Base-by-base conservation (phyloP, 2,329 filamentous ascomycete species). In the Nothopassalora personata region DNA sequence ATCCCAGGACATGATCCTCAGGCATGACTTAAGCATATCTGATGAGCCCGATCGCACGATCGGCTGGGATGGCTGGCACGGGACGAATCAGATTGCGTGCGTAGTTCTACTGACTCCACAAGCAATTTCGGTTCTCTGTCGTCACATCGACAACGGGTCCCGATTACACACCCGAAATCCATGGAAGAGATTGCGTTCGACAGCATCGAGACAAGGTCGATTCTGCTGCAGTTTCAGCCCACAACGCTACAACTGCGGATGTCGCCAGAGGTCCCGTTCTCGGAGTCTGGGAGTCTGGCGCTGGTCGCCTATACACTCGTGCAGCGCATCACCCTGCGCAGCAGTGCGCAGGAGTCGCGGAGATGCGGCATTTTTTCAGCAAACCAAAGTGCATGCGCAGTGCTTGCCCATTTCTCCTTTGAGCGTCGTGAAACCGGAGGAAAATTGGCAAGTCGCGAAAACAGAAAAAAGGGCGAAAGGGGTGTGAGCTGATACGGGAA, bases 111-210 rank as follows among this genome's bases (percentile, higher is more conserved):
- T 13, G 36, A 54, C 54, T 60, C 58, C 54, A 47, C 58, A 43
- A 49, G 36, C 51, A 59, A 60, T 57, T 59, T 59, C 60, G 23
- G 54, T 53, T 53, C 36, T 45, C 27, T 34, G 33, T 48, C 55
- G 49, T 48, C 49, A 48, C 53, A 57, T 59, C 54, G 46, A 43
- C 30, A 27, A 46, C 50, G 58, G 48, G n/a, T 45, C 36, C 47
- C 45, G 58, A 34, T 54, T 49, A 28, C 60, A 57, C 18, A n/a
- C 46, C 36, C 48, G 33, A 54, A 23, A 23, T 23, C 23, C 59
- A 46, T 56, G 47, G 36, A 56, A 30, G 56, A 51, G 33, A 54
- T 15, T 50, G 34, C 53, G 33, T 23, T 27, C 57, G 47, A 30
- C 50, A 30, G 43, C 34, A 53, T 57, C 58, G 55, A 51, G 58